phyloP scores from a whole-genome alignment of 169 alveolate genomes.

The Eimeria acervulina region DNA sequence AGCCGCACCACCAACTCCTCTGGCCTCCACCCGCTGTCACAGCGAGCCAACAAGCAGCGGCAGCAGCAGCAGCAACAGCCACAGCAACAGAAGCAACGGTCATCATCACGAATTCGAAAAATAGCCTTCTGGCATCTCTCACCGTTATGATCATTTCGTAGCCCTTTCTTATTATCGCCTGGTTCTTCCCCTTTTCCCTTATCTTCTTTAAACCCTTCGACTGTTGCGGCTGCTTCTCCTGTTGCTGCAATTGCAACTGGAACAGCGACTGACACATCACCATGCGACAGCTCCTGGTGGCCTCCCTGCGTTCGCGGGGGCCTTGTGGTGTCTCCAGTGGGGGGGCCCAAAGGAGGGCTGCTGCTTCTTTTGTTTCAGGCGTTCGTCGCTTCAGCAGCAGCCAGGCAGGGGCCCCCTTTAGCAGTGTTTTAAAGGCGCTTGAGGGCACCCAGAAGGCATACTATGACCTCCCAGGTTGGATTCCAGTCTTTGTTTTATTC shows the following conservation, averaged over 20 bases:
- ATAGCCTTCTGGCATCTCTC: too few species aligned
- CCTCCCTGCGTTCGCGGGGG: conserved; percentile 63
- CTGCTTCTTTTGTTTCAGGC: neutral
- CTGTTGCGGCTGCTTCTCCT: too few species aligned
- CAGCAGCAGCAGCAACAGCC: neutral
- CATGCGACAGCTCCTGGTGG: conserved; percentile 24
- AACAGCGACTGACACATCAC: neutral
- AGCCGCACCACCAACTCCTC: neutral
- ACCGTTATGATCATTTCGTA: neutral
- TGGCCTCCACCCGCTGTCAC: neutral
- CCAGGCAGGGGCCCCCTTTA: conserved; percentile 6
- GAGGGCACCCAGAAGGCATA: conserved; percentile 65
- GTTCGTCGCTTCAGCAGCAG: neutral
- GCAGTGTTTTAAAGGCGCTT: conserved; percentile 21
- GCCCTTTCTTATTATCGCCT: neutral
- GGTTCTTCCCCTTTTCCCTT: neutral
- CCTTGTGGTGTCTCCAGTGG: neutral
- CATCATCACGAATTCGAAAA: neutral
- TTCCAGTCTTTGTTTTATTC: neutral
- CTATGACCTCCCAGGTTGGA: conserved; percentile 66
- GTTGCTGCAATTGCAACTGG: too few species aligned
- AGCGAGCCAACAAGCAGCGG: neutral
- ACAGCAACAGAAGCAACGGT: neutral
- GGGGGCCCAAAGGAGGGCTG: neutral
- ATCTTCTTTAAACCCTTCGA: neutral